A percentile compares a stretch with the other conserved stretches of the same genome.
phyloP scores from a whole-genome alignment of 257 asterid genomes.

The Linaria vulgaris region DNA sequence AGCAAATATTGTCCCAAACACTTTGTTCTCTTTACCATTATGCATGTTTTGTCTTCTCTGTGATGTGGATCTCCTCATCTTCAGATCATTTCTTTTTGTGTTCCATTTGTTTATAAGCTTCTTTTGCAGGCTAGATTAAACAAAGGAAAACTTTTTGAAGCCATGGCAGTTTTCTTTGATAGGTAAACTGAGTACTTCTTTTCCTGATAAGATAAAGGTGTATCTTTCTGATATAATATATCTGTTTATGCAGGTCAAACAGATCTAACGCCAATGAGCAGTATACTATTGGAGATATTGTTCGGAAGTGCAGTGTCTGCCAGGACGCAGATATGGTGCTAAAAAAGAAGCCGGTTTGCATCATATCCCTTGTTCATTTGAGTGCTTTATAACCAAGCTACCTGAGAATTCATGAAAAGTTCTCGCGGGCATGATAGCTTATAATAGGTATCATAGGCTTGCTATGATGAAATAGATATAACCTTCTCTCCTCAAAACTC shows the following conservation, averaged over 20 bases:
- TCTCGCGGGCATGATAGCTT: conserved; percentile 12
- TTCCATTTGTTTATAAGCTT: conserved; percentile 18
- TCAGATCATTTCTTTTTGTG: background rate
- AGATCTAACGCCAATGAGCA: conserved; percentile 61
- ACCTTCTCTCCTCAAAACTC: conserved; percentile 1
- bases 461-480: conserved; percentile 14
- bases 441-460: conserved; percentile 15
- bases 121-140: conserved; percentile 71
- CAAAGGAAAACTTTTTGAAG: conserved; percentile 81
- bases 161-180: conserved; percentile 88
- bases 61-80: conserved; percentile 11
- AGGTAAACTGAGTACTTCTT: conserved; percentile 47
- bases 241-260: conserved; percentile 60
- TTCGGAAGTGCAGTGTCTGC: conserved; percentile 78
- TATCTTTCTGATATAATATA: conserved; percentile 25
- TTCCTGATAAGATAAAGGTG: conserved; percentile 3
- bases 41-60: conserved; percentile 16
- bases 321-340: conserved; percentile 88
- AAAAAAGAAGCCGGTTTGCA: conserved; percentile 71
- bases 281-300: conserved; percentile 57
- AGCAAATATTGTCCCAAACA: background rate
- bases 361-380: conserved; percentile 22
- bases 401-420: conserved; percentile 7
- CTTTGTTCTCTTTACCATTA: conserved; percentile 9
- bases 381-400: background rate